phyloP scores from a whole-genome alignment of 2,329 filamentous ascomycete species.

The Seiridium cupressi region DNA sequence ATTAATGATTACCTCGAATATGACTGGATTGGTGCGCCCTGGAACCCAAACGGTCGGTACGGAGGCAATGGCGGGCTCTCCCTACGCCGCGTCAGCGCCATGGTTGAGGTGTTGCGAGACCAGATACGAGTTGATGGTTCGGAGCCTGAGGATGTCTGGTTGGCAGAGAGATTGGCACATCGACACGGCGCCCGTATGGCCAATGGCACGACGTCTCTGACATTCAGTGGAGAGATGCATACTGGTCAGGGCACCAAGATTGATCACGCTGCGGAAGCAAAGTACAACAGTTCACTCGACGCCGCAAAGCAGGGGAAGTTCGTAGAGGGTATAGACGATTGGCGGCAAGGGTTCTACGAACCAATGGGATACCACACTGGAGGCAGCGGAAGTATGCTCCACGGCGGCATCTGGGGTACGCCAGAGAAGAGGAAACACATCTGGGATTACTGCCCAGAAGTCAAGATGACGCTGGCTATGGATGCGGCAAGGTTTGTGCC shows the following conservation, averaged over 20 bases:
- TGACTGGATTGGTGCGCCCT: slow-evolving; percentile 54
- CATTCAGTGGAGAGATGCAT: slow-evolving; percentile 50
- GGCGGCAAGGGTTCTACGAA: slow-evolving; percentile 51
- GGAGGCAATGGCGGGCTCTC: slow-evolving; percentile 53
- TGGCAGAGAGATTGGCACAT: slow-evolving; percentile 49
- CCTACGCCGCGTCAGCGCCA: slow-evolving; percentile 50
- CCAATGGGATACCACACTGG: slow-evolving; percentile 61
- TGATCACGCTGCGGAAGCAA: slow-evolving; percentile 15
- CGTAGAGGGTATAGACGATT: slow-evolving; percentile 45
- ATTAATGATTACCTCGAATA: slow-evolving; percentile 50
- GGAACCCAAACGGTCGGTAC: slow-evolving; percentile 38
- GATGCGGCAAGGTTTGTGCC: slow-evolving; percentile 50
- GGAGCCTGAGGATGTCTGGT: slow-evolving; percentile 57
- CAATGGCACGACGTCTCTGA: slow-evolving; percentile 46
- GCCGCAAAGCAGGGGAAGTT: slow-evolving; percentile 29
- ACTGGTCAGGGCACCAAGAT: slow-evolving; percentile 30
- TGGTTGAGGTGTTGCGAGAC: slow-evolving; percentile 48
- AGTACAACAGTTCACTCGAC: slow-evolving; percentile 22
- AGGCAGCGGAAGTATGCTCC: slow-evolving; percentile 43
- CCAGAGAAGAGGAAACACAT: slow-evolving; percentile 46
- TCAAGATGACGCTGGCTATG: slow-evolving; percentile 57
- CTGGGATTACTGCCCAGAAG: slow-evolving; percentile 57
- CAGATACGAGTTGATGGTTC: slow-evolving; percentile 41
- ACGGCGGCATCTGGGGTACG: slow-evolving; percentile 47
- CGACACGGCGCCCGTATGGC: slow-evolving; percentile 47